Evolutionary conservation across 1,139 yeast species (phyloP).

Genomic region (Suhomyces kunorum): DNA sequence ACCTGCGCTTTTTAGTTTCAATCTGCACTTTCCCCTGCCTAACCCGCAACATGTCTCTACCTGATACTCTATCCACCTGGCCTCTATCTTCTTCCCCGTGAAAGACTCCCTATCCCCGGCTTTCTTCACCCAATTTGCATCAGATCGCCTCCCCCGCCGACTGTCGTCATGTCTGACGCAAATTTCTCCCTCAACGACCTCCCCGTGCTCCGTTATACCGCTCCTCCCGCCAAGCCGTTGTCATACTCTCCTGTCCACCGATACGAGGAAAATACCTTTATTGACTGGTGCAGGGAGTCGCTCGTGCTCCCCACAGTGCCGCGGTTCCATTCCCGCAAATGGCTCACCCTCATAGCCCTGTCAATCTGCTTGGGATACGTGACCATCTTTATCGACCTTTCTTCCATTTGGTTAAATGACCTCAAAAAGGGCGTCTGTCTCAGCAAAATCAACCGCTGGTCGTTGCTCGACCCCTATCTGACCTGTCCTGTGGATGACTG

Average conservation of each 20-base stretch:
- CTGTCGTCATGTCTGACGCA: not conserved
- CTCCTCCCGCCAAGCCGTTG: slow-evolving; percentile 2
- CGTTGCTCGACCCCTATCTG: slow-evolving; percentile 45
- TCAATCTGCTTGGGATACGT: slow-evolving; percentile 60
- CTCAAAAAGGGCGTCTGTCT: slow-evolving; percentile 51
- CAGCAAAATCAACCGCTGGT: slow-evolving; percentile 42
- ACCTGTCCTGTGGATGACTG: slow-evolving; percentile 48
- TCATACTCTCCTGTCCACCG: slow-evolving; percentile 4
- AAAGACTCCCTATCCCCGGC: not conserved
- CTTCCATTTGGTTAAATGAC: slow-evolving; percentile 65
- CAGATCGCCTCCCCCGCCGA: not conserved
- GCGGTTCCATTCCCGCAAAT: slow-evolving; percentile 35
- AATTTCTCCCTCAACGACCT: slow-evolving; percentile 8
- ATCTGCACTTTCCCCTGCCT: not conserved
- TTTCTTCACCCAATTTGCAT: not conserved
- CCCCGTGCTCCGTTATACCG: slow-evolving; percentile 9
- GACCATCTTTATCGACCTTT: slow-evolving; percentile 61
- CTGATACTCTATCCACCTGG: not conserved
- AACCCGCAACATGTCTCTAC: not conserved
- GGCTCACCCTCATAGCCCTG: slow-evolving; percentile 60
- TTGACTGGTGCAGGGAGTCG: slow-evolving; percentile 31
- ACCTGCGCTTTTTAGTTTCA: not conserved
- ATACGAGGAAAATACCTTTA: slow-evolving; percentile 37
- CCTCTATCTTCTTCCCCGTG: not conserved
- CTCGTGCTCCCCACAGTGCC: slow-evolving; percentile 12